These are phyloP conservation scores for Byssoonygena ceratinophila DNA, from an alignment of 2,329 filamentous ascomycete species.

Conservation along the genomic window DNA sequence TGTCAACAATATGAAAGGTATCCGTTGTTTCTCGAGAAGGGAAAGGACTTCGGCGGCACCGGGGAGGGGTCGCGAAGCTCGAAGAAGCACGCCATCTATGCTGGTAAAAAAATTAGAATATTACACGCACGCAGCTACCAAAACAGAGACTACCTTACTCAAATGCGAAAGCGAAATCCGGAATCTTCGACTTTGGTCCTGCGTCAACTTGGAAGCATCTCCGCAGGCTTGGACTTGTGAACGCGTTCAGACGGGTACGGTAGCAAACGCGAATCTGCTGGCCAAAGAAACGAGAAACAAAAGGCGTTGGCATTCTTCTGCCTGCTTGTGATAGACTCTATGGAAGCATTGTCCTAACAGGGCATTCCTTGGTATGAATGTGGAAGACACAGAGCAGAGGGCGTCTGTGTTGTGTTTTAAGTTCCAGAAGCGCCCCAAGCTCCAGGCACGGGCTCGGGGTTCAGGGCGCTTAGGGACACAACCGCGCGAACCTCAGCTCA, in stretches of 20 bases:
- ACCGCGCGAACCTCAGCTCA: neutral
- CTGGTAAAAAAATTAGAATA: conserved; percentile 29
- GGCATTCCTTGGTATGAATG: neutral
- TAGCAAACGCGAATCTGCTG: neutral
- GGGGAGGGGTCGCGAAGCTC: conserved; percentile 66
- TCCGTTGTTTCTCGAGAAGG: conserved; percentile 60
- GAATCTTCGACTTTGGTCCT: conserved; percentile 13
- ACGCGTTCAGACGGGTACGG: neutral
- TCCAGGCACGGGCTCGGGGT: neutral
- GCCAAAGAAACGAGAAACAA: neutral
- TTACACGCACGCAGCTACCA: neutral
- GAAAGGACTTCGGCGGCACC: conserved; percentile 63
- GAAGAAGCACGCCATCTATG: conserved; percentile 92
- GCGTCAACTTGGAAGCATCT: conserved; percentile 10
- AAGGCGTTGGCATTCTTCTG: neutral
- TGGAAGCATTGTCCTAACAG: neutral
- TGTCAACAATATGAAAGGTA: conserved; percentile 89
- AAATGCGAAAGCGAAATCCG: conserved; percentile 38
- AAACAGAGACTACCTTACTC: conserved; percentile 28
- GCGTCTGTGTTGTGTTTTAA: neutral
- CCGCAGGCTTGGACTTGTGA: neutral
- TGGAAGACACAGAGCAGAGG: neutral
- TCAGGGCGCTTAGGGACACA: neutral
- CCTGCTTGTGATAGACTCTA: neutral
- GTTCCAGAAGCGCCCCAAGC: neutral